Evolutionary conservation across 345 rosid genomes (phyloP), one percentile per base, ranked within the genome.

Genomic region (Rhizophora mangle): DNA sequence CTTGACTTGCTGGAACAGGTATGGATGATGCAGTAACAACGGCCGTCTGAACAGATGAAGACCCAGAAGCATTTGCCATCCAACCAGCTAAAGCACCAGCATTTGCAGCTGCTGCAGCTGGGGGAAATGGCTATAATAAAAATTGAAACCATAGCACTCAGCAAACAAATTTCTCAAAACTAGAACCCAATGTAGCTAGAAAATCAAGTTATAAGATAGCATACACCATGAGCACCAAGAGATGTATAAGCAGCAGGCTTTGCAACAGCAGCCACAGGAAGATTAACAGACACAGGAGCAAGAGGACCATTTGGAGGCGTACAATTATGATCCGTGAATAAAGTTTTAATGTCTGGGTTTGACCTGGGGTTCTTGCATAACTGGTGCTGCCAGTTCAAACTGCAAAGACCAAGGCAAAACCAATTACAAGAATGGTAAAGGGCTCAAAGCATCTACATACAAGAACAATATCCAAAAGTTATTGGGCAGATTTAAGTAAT

Each of bases 371-470:
- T 89, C 85, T 89, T 87, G 76, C 97, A 91, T 29, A 91, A 80
- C 73, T 89, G 95, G 76, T 91, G 97, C 82, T 91, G 97, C 97
- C 97, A 91, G 73, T 89, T 89, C 82, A 91, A 86, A 73, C 97
- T 92, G 85, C 58, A 81, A 67, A 32, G 22, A 65, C 26, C 66
- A 57, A 58, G 11, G 34, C 15, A 56, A 43, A 16, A 22, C 49
- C 5, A 43, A 43, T 43, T 43, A 43, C 18, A 18, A 43, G 1
- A 43, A 13, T 43, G 3, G 49, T 11, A 13, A 43, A 43, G 18
- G 49, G 49, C 5, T 13, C 6, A 15, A 13, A 2, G 49, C 60
- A 56, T 27, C 4, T 24, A 56, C 18, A 56, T 11, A 27, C 18
- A 31, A 31, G 34, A 26, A 55, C 27, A 55, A 18, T 55, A 55